phyloP scores from a whole-genome alignment of 805 yeast genomes.

The Clavispora asparagi region DNA sequence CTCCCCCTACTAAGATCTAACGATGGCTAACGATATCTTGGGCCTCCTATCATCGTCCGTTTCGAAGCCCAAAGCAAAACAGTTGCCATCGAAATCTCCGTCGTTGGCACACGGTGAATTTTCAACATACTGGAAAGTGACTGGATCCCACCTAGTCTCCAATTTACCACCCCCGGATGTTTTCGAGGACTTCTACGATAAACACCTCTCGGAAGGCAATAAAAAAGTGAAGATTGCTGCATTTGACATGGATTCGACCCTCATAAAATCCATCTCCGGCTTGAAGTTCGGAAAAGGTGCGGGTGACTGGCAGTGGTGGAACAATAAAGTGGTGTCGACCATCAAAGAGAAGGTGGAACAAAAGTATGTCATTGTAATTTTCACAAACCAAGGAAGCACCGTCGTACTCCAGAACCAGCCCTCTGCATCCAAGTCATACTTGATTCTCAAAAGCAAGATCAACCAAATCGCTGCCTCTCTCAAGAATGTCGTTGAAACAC shows the following conservation, averaged over 20 bases:
- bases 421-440: conserved; percentile 26
- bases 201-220: not conserved
- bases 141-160: conserved; percentile 42
- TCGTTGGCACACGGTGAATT: not conserved
- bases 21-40: not conserved
- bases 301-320: conserved; percentile 67
- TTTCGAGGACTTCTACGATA: not conserved
- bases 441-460: conserved; percentile 40
- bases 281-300: conserved; percentile 51
- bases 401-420: conserved; percentile 26
- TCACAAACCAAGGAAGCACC: conserved; percentile 82
- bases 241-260: conserved; percentile 83
- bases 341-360: conserved; percentile 21
- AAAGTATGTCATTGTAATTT: conserved; percentile 52
- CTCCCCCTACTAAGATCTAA: not conserved
- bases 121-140: conserved; percentile 22
- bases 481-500: conserved; percentile 17
- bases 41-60: not conserved
- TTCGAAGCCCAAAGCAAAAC: not conserved
- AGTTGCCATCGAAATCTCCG: not conserved
- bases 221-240: conserved; percentile 46
- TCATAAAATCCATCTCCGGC: conserved; percentile 64
- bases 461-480: conserved; percentile 30
- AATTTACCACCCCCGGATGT: conserved; percentile 26
- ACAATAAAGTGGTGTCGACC: conserved; percentile 12